Base-by-base conservation (phyloP, 768 basidiomycete genomes). In the Cystobasidium ongulense region DNA sequence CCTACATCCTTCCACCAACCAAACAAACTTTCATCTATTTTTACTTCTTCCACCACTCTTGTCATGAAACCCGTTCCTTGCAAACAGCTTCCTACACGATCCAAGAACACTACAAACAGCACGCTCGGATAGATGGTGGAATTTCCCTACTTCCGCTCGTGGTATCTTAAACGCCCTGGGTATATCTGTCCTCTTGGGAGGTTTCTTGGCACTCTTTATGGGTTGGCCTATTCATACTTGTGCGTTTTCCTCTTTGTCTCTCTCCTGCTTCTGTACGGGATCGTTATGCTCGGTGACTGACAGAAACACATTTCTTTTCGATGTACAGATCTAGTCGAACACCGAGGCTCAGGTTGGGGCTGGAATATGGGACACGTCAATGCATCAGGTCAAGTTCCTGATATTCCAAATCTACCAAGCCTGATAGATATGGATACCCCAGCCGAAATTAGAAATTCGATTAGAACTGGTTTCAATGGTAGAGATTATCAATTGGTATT, bases 281-380 rank as follows among this genome's bases (percentile, higher is more conserved):
- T n/a, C n/a, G n/a, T n/a, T n/a, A n/a, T n/a, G n/a, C n/a, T n/a
- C n/a, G n/a, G n/a, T n/a, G n/a, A n/a, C n/a, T n/a, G n/a, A n/a
- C n/a, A n/a, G n/a, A n/a, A n/a, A 13, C 36, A 8, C 3, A 36
- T 43, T 25, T 68, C 5, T 25, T 68, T 43, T 33, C 46, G 41
- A n/a, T 50, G 17, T 64, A 29, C 50, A 25, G 25, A 54, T 21
- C 68, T 53, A 8, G 71, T 36, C n/a, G 15, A 46, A 70, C 25
- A 67, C 39, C 33, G 38, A 59, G 33, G 46, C 27, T 27, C 62
- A 71, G 46, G n/a, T 23, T 43, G 52, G 38, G 77, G 75, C 17
- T 93, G 87, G 82, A 94, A 94, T 80, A 84, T 94, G n/a, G 94
- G 93, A 23, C 90, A 90, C 1, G 88, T 91, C 77, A 98, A 98